Evolutionary conservation across 768 basidiomycete genomes (phyloP).

Genomic region (Agaricus blazei): DNA sequence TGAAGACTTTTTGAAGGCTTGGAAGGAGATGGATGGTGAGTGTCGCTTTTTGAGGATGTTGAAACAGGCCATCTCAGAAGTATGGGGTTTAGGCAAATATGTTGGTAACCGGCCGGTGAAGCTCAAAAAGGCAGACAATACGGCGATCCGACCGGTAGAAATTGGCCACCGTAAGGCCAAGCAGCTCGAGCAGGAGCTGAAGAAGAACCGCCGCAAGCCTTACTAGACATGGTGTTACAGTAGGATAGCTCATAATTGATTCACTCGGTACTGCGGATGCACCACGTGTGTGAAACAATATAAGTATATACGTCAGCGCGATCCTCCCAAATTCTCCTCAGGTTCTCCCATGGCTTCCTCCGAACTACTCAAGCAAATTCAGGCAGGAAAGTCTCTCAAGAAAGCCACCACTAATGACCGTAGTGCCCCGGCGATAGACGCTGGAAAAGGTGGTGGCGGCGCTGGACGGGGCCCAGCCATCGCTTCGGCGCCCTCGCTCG

Average conservation of each 20-base stretch:
- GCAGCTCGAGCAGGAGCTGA: slow-evolving; percentile 83
- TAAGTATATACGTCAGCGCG: neutral
- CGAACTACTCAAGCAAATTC: slow-evolving; percentile 77
- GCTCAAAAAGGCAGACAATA: slow-evolving; percentile 89
- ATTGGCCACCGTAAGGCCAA: slow-evolving; percentile 93
- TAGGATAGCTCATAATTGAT: neutral
- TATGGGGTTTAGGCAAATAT: slow-evolving; percentile 68
- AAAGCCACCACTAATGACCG: slow-evolving; percentile 82
- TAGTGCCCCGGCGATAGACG: slow-evolving; percentile 60
- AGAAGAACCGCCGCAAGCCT: slow-evolving; percentile 88
- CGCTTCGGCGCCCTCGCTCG: slow-evolving; percentile 4
- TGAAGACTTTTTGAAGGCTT: slow-evolving; percentile 95
- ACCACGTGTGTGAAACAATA: neutral
- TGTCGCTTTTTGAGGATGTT: neutral
- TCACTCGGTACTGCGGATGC: neutral
- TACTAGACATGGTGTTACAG: slow-evolving; percentile 39
- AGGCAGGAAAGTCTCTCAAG: slow-evolving; percentile 76
- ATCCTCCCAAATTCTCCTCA: neutral
- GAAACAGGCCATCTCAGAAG: slow-evolving; percentile 1
- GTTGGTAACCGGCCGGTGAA: slow-evolving; percentile 97
- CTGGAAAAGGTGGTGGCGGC: slow-evolving; percentile 36
- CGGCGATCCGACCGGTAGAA: slow-evolving; percentile 83
- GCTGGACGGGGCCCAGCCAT: slow-evolving; percentile 1
- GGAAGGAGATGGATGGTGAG: slow-evolving; percentile 99
- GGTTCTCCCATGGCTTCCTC: slow-evolving; percentile 55